These are phyloP conservation scores for Pholiota adiposa DNA, from an alignment of 1,284 basidiomycete genomes.

Conservation along the genomic window DNA sequence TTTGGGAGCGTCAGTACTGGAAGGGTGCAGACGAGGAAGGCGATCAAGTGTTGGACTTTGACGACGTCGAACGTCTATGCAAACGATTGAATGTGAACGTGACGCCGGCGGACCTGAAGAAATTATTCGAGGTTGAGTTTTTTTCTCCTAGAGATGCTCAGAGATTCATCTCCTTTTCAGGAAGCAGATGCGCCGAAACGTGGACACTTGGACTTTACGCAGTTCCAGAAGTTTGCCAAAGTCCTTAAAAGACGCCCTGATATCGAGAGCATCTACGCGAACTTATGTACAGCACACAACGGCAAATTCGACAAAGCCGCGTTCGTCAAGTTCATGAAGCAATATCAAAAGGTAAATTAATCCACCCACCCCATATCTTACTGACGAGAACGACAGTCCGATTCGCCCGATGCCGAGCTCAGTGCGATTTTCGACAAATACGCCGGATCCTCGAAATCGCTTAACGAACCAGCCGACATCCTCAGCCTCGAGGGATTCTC, in stretches of 20 bases:
- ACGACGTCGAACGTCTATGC: conserved; percentile 79
- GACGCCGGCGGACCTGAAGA: conserved; percentile 56
- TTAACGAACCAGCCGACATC: conserved; percentile 27
- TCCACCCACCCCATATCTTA: background rate
- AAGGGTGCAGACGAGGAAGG: conserved; percentile 68
- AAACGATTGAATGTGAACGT: conserved; percentile 74
- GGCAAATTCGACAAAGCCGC: conserved; percentile 55
- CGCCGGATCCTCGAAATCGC: conserved; percentile 22
- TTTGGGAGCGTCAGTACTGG: conserved; percentile 90
- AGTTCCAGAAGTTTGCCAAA: conserved; percentile 86
- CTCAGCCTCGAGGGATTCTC: conserved; percentile 71
- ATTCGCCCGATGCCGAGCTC: conserved; percentile 46
- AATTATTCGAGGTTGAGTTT: conserved; percentile 65
- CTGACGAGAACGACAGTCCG: conserved; percentile 42
- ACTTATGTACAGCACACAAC: conserved; percentile 43
- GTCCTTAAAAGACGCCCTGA: conserved; percentile 85
- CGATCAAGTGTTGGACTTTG: conserved; percentile 72
- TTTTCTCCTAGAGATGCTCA: background rate
- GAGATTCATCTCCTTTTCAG: conserved; percentile 37
- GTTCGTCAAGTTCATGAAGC: conserved; percentile 72
- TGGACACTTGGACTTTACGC: conserved; percentile 79
- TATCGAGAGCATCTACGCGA: conserved; percentile 69
- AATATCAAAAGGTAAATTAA: conserved; percentile 61
- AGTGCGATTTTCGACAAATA: conserved; percentile 58
- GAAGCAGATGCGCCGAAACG: conserved; percentile 66